Percentiles rank a stretch among this genome's conserved stretches.
Evolutionary conservation across 371 early-diverging fungal species (phyloP).

Genomic region (Rhizomucor miehei): DNA sequence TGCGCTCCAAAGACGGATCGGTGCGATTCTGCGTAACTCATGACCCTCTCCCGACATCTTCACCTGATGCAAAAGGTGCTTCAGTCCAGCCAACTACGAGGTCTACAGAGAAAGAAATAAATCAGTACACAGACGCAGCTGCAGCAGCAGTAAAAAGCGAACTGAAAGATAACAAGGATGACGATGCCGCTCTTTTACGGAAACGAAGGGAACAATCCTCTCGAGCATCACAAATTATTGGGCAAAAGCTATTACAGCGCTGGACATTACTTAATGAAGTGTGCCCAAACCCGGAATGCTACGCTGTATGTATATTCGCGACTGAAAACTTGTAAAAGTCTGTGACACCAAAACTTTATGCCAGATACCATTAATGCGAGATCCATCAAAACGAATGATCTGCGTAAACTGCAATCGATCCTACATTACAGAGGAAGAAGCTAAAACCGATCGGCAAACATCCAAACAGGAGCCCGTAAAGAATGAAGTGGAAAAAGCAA

Average conservation of each 20-base stretch:
- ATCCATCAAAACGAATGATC: constrained; percentile 54
- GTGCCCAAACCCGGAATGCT: constrained; percentile 58
- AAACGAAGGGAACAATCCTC: constrained; percentile 57
- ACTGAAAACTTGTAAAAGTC: not conserved
- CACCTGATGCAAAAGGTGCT: not conserved
- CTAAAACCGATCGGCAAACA: not conserved
- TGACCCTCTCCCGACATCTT: constrained; percentile 33
- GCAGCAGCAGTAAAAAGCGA: not conserved
- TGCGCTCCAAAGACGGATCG: constrained; percentile 52
- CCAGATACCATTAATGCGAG: constrained; percentile 63
- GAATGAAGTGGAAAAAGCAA: constrained; percentile 3
- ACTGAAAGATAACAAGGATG: constrained; percentile 3
- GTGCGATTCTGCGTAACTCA: constrained; percentile 49
- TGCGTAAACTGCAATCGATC: constrained; percentile 66
- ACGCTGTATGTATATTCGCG: constrained; percentile 44
- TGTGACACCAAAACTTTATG: not conserved
- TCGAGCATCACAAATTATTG: constrained; percentile 61
- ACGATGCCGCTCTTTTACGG: constrained; percentile 8
- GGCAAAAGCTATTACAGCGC: constrained; percentile 65
- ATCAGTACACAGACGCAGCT: not conserved
- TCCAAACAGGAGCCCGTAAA: constrained; percentile 3
- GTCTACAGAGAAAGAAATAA: not conserved
- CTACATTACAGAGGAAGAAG: constrained; percentile 26
- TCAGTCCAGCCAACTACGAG: not conserved
- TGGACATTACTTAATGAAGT: constrained; percentile 72